Evolutionary conservation across 371 early-diverging fungal species (phyloP).

Genomic region (Rhizopus arrhizus): DNA sequence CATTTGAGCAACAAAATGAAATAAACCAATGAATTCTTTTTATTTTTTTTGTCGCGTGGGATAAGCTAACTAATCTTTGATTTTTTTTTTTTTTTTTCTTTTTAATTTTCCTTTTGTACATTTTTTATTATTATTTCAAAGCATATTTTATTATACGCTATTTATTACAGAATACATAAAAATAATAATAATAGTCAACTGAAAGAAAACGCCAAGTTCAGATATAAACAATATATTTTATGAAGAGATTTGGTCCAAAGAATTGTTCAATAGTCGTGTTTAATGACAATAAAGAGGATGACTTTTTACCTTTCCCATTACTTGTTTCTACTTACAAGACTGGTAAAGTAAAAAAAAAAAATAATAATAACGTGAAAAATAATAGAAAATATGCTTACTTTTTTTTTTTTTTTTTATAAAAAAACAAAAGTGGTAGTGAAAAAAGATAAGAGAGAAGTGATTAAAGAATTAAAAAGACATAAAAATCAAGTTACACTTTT

Average conservation of each 20-base stretch:
- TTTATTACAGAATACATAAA: constrained; percentile 5
- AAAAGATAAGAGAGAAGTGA: constrained; percentile 12
- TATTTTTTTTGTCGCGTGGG: not conserved
- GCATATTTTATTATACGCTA: constrained; percentile 1
- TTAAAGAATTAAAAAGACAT: constrained; percentile 15
- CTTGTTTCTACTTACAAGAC: constrained; percentile 16
- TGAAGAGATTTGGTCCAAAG: constrained; percentile 21
- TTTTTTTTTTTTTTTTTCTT: constrained; percentile 3
- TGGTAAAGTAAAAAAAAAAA: constrained; percentile 10
- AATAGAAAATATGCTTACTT: not conserved
- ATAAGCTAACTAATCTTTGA: not conserved
- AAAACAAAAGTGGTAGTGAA: constrained; percentile 14
- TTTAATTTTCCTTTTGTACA: constrained; percentile 2
- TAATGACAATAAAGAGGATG: constrained; percentile 10
- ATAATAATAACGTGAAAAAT: not conserved
- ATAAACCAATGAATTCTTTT: not conserved
- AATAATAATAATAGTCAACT: not conserved
- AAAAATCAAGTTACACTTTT: constrained; percentile 19
- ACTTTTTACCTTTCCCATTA: constrained; percentile 10
- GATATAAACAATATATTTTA: constrained; percentile 7
- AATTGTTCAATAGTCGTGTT: constrained; percentile 27
- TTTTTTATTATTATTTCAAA: constrained; percentile 6
- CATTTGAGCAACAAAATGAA: not conserved
- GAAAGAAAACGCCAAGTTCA: no score
- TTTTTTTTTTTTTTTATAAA: no score